Evolutionary conservation across 2,329 filamentous ascomycete genomes (phyloP), one percentile per base, ranked within the genome.

Genomic region (Verticillium dahliae): DNA sequence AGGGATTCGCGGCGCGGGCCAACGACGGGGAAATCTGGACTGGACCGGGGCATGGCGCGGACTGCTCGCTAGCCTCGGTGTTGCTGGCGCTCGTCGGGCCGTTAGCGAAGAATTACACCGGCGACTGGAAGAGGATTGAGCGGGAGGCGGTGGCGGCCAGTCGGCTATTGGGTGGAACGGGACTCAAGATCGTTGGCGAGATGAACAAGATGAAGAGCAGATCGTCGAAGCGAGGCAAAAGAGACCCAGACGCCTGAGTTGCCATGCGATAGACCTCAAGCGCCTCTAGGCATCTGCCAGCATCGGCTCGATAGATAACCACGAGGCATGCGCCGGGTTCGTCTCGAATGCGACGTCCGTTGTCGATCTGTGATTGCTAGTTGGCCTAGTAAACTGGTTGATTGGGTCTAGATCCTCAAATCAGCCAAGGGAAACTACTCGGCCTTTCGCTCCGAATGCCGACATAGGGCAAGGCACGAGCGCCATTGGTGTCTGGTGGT

Each of bases 71-170:
- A 22, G 41, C 3, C 7, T 31, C 60, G 22, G 13, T 38, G 50
- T 13, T 63, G 31, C 6, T 61, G 59, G 45, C 60, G 18, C 18
- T 56, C 18, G 38, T 61, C 10, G 59, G 62, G 3, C 62, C 62
- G 11, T 38, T 41, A 15, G 62, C 62, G 31, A 34, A 45, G 18
- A 52, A 31, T 38, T 57, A 56, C 31, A 59, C 58, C 54, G 14
- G 37, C 15, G 50, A 52, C 33, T 59, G 61, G 4, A 33, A 39
- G 22, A 59, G 55, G 56, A 54, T 39, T 7, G 31, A 34, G n/a
- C 61, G 27, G 33, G 62, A 59, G 15, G 45, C 60, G 35, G 56
- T 59, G 1, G 50, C 37, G 6, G 45, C 35, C 1, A 50, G 41
- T 50, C 41, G 41, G 11, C n/a, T 22, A 50, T 50, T n/a, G 41